These are phyloP conservation scores for Macrolepiota albuminosa DNA, from an alignment of 768 basidiomycete genomes.

Conservation along the genomic window DNA sequence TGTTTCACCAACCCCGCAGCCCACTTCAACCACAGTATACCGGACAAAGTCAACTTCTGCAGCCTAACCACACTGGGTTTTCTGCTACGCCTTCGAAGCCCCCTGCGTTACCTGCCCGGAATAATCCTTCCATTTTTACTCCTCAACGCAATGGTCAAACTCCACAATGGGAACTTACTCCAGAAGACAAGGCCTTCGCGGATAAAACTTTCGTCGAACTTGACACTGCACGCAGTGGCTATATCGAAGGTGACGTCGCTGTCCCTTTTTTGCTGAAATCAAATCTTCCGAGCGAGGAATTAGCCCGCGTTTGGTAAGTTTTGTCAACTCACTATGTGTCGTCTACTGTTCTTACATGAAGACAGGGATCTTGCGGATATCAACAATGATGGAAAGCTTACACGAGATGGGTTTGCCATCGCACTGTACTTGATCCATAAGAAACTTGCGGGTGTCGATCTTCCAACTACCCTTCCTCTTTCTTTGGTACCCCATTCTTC, in stretches of 20 bases:
- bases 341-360: conserved; percentile 5
- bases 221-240: conserved; percentile 70
- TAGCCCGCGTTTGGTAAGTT: conserved; percentile 90
- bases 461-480: conserved; percentile 66
- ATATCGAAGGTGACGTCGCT: conserved; percentile 88
- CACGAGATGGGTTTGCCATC: conserved; percentile 90
- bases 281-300: conserved; percentile 68
- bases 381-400: conserved; percentile 80
- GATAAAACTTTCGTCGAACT: conserved; percentile 82
- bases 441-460: conserved; percentile 72
- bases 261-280: conserved; percentile 96
- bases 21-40: conserved; percentile 60
- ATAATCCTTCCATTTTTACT: conserved; percentile 21
- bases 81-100: conserved; percentile 23
- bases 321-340: neutral
- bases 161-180: conserved; percentile 76
- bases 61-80: conserved; percentile 46
- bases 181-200: conserved; percentile 69
- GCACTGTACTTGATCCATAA: conserved; percentile 91
- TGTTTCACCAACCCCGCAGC: conserved; percentile 34
- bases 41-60: conserved; percentile 47
- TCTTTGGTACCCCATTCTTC: conserved; percentile 81
- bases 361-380: conserved; percentile 91
- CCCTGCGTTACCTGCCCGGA: conserved; percentile 37
- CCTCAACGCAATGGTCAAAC: conserved; percentile 21